Evolutionary conservation across 768 basidiomycete genomes (phyloP).

Genomic region (Asterophora lycoperdoides): DNA sequence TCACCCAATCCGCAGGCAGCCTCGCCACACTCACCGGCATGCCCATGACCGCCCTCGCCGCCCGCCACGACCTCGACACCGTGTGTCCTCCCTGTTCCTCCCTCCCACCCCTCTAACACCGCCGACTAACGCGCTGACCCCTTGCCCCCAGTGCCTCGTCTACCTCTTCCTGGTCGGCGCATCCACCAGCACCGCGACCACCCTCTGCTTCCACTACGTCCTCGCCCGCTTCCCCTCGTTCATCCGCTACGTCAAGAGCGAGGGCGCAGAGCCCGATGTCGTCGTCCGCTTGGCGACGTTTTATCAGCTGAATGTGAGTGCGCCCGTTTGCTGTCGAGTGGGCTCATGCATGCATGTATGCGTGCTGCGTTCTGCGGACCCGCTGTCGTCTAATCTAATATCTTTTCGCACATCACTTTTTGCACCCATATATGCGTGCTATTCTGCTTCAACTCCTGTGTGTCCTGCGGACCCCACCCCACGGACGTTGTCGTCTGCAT

Average conservation of each 20-base stretch:
- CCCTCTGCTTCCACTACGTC: constrained; percentile 67
- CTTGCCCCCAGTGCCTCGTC: constrained; percentile 56
- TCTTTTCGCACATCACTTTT: too few relatives aligned
- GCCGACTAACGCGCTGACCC: too few relatives aligned
- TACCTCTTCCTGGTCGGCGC: constrained; percentile 78
- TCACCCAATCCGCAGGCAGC: constrained; percentile 52
- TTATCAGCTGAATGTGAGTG: constrained; percentile 71
- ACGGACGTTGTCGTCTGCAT: too few relatives aligned
- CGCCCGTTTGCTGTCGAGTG: too few relatives aligned
- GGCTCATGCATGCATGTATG: too few relatives aligned
- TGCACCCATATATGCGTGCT: too few relatives aligned
- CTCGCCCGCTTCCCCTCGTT: constrained; percentile 68
- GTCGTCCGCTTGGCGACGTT: constrained; percentile 72
- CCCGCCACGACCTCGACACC: constrained; percentile 53
- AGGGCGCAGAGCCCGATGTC: constrained; percentile 71
- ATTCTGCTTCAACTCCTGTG: too few relatives aligned
- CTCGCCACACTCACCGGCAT: constrained; percentile 61
- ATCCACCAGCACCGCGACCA: constrained; percentile 60
- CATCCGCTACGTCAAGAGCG: constrained; percentile 63
- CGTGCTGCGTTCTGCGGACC: too few relatives aligned
- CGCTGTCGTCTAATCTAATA: neutral
- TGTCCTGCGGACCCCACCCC: too few relatives aligned
- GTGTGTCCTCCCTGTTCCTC: too few relatives aligned
- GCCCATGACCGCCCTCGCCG: constrained; percentile 62
- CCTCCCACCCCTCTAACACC: too few relatives aligned